phyloP scores from a whole-genome alignment of 2,329 filamentous ascomycete species.

The Phoma sp. region DNA sequence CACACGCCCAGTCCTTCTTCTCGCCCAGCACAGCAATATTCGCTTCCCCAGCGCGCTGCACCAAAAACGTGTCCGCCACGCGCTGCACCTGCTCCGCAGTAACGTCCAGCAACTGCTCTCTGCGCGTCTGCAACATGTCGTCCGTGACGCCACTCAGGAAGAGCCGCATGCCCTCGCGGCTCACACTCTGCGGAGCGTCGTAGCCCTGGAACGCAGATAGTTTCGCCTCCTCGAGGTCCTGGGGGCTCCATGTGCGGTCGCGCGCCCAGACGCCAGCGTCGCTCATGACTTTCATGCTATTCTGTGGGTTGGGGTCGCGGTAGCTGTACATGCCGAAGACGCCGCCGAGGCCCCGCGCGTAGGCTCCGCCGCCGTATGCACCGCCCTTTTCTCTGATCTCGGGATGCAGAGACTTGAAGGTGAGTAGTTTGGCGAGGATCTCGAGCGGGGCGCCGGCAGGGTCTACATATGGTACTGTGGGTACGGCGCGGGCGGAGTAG shows the following conservation, averaged over 20 bases:
- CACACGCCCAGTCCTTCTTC: conserved; percentile 75
- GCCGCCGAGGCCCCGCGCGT: conserved; percentile 79
- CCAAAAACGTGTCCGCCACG: conserved; percentile 82
- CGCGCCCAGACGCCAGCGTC: conserved; percentile 83
- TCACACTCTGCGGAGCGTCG: conserved; percentile 87
- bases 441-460: conserved; percentile 80
- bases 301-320: conserved; percentile 92
- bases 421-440: conserved; percentile 88
- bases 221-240: conserved; percentile 94
- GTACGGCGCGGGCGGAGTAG: conserved; percentile 83
- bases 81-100: conserved; percentile 79
- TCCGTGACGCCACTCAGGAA: conserved; percentile 87
- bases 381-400: conserved; percentile 98
- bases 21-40: conserved; percentile 80
- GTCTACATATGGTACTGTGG: conserved; percentile 83
- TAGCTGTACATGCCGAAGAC: conserved; percentile 96
- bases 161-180: conserved; percentile 82
- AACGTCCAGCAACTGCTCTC: conserved; percentile 87
- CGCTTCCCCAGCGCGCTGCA: conserved; percentile 70
- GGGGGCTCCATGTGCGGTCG: conserved; percentile 80
- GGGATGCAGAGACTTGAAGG: conserved; percentile 95
- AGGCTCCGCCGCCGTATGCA: conserved; percentile 92
- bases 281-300: conserved; percentile 84
- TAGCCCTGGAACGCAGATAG: conserved; percentile 91
- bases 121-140: conserved; percentile 84